Base-by-base conservation (phyloP, 306 rosid genomes). In the Cucurbita maxima region DNA sequence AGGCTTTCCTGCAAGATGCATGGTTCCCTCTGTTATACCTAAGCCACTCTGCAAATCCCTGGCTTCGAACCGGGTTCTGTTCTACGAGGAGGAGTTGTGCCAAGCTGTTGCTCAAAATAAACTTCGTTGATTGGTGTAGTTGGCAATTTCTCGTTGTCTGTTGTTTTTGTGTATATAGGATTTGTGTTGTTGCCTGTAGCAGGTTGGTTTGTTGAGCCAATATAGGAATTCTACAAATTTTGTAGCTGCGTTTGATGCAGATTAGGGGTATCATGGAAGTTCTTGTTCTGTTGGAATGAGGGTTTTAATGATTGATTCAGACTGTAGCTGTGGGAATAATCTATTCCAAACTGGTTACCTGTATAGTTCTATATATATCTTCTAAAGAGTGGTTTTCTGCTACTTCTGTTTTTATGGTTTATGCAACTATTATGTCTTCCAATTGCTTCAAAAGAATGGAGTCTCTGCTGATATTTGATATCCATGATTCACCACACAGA, bases 21-120 rank as follows among this genome's bases (percentile, higher is more conserved):
- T 86, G 90, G 79, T 89, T 71, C 86, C 92, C 75, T 87, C 98
- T 58, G 88, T 68, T 66, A 63, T 90, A 73, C 77, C 90, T 10
- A 93, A 87, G 81, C 98, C 97, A 63, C 78, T 84, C 5, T 90
- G 88, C 89, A 93, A 90, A 78, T 84, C 96, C 38, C 74, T 92
- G 92, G 96, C 96, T 73, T 90, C 98, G 10, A 89, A 86, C 81
- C 82, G 97, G 77, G 97, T 88, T 79, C 82, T 94, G 50, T 94
- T 94, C 82, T 91, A 84, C n/a, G 99, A 91, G 84, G 99, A 94
- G 30, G 98, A 94, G 74, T 81, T 90, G 57, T 94, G 98, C 73
- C 88, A 94, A 79, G 98, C 98, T 55, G 98, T 94, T 77, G 95
- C 96, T 75, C 98, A 94, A 83, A 94, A 94, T 74, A 94, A 89